A percentile compares a stretch with the other conserved stretches of the same genome.
Conservation (phyloP, 2,329 filamentous ascomycete genomes). For the Nothophoma quercina region DNA sequence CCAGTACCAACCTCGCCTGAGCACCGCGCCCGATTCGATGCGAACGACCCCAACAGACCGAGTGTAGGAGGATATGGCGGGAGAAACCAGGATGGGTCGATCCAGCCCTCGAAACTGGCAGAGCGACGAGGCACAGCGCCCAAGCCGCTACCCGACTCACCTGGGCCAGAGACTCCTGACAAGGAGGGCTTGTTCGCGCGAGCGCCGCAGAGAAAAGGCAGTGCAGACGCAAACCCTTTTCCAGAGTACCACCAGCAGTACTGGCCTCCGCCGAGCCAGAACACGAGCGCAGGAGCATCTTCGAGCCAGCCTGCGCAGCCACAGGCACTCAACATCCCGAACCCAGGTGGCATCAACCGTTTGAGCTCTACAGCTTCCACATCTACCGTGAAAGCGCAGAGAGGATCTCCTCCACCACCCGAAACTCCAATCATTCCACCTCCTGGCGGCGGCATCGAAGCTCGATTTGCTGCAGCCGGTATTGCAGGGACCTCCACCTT, state of each 20-base stretch:
- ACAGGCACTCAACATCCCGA: conserved; percentile 59
- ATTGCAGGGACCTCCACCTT: conserved; percentile 87
- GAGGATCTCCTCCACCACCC: conserved; percentile 92
- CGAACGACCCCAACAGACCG: conserved; percentile 58
- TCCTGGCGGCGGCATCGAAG: conserved; percentile 85
- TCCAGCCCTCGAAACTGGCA: conserved; percentile 70
- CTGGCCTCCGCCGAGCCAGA: conserved; percentile 58
- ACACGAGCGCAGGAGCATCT: conserved; percentile 21
- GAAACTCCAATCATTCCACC: conserved; percentile 85
- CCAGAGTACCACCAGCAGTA: conserved; percentile 68
- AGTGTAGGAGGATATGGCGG: conserved; percentile 56
- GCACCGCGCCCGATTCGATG: conserved; percentile 55
- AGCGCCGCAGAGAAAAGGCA: conserved; percentile 53
- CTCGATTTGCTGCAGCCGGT: conserved; percentile 87
- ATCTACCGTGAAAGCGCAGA: conserved; percentile 88
- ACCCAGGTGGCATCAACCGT: conserved; percentile 64
- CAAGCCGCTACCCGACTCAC: conserved; percentile 82
- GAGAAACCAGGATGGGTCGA: conserved; percentile 39
- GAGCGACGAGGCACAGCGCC: conserved; percentile 84
- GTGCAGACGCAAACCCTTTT: conserved; percentile 51
- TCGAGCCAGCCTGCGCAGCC: conserved; percentile 33
- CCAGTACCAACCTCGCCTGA: conserved; percentile 40
- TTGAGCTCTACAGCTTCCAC: conserved; percentile 86
- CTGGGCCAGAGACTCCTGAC: conserved; percentile 76
- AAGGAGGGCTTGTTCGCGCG: conserved; percentile 82